These are phyloP conservation scores for Neurospora pannonica DNA, from an alignment of 495 filamentous ascomycete species.

Conservation along the genomic window DNA sequence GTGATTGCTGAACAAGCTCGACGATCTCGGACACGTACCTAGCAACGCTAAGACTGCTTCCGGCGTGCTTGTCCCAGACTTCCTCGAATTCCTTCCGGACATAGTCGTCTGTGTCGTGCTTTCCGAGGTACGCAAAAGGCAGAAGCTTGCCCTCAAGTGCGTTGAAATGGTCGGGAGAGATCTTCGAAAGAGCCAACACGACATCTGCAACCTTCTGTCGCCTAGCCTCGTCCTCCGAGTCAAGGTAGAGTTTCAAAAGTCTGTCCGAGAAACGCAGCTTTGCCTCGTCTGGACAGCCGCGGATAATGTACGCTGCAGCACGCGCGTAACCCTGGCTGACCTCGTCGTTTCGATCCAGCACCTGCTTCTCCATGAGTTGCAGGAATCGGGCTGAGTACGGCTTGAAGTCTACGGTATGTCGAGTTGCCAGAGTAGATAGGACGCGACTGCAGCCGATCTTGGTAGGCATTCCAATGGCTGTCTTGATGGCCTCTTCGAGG, in stretches of 20 bases:
- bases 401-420: constrained; percentile 60
- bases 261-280: constrained; percentile 57
- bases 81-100: constrained; percentile 67
- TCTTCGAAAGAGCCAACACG: constrained; percentile 68
- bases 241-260: constrained; percentile 66
- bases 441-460: constrained; percentile 86
- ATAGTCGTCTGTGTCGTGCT: constrained; percentile 72
- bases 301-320: constrained; percentile 74
- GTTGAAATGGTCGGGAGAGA: constrained; percentile 81
- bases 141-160: constrained; percentile 62
- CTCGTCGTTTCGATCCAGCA: constrained; percentile 84
- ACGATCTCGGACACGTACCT: constrained; percentile 80
- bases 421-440: constrained; percentile 76
- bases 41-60: constrained; percentile 68
- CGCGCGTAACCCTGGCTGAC: constrained; percentile 78
- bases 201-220: constrained; percentile 72
- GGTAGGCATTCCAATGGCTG: constrained; percentile 79
- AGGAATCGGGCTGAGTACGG: constrained; percentile 73
- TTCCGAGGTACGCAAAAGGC: constrained; percentile 80
- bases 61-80: constrained; percentile 84
- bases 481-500: constrained; percentile 70
- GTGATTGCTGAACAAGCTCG: constrained; percentile 49
- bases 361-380: constrained; percentile 62
- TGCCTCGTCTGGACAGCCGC: constrained; percentile 60
- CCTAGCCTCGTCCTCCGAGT: constrained; percentile 61